phyloP scores from a whole-genome alignment of 2,329 filamentous ascomycete genomes.

The Cylindrodendrum hubeiense region DNA sequence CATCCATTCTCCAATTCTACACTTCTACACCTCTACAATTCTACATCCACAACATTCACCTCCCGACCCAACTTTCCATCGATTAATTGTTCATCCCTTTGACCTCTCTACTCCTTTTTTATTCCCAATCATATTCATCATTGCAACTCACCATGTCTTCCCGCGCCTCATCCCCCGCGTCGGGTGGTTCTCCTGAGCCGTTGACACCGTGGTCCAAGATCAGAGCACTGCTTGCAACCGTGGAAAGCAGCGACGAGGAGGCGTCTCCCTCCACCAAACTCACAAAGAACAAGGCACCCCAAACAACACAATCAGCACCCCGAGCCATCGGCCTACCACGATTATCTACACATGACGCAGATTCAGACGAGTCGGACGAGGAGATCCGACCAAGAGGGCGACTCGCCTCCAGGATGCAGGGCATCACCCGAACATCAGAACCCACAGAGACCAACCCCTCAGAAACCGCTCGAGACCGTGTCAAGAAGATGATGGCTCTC shows the following conservation, averaged over 20 bases:
- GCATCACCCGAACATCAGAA: constrained; percentile 37
- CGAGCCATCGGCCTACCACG: constrained; percentile 21
- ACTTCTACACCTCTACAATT: constrained; percentile 17
- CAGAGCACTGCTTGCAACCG: constrained; percentile 62
- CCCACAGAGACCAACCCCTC: constrained; percentile 25
- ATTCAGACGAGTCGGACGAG: constrained; percentile 53
- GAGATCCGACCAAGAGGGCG: constrained; percentile 69
- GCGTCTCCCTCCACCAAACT: constrained; percentile 28
- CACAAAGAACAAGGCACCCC: constrained; percentile 25
- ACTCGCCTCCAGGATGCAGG: constrained; percentile 74
- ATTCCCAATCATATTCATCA: constrained; percentile 9
- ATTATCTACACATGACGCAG: constrained; percentile 50
- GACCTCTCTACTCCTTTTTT: background rate
- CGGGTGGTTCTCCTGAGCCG: constrained; percentile 57
- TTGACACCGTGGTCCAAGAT: constrained; percentile 68
- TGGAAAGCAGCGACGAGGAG: constrained; percentile 65
- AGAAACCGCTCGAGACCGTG: constrained; percentile 55
- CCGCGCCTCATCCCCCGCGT: constrained; percentile 58
- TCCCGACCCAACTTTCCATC: background rate
- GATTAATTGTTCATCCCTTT: constrained; percentile 11
- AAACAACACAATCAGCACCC: constrained; percentile 21
- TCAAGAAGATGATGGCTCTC: constrained; percentile 57
- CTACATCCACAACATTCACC: constrained; percentile 19
- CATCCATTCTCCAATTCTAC: constrained; percentile 5
- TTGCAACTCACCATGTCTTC: constrained; percentile 59